A percentile compares a stretch with the other conserved stretches of the same genome.
These are phyloP conservation scores for Ploettnerulaceae sp. DNA, from an alignment of 2,329 filamentous ascomycete species.

Conservation along the genomic window DNA sequence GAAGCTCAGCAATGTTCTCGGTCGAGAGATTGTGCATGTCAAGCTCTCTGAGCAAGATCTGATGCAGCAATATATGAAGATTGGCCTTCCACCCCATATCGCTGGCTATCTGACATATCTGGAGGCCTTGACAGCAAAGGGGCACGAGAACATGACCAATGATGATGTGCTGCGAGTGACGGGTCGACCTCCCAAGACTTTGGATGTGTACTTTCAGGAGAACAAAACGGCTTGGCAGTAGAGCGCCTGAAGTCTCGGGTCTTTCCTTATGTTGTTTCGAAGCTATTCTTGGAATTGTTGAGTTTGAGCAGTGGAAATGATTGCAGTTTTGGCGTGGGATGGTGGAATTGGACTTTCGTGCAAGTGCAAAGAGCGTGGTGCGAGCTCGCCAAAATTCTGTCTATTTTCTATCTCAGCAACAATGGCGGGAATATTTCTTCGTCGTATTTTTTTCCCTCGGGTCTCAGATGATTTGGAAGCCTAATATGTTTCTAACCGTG, in stretches of 20 bases:
- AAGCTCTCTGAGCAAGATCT: slow-evolving; percentile 15
- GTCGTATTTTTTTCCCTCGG: neutral
- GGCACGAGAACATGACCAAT: slow-evolving; percentile 14
- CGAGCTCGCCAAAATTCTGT: no score
- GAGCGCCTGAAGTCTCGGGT: slow-evolving; percentile 1
- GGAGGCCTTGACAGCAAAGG: slow-evolving; percentile 9
- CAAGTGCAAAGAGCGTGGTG: neutral
- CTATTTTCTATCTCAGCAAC: neutral
- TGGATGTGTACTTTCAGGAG: slow-evolving; percentile 15
- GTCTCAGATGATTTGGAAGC: no score
- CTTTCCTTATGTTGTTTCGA: neutral
- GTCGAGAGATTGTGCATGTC: slow-evolving; percentile 18
- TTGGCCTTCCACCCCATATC: slow-evolving; percentile 10
- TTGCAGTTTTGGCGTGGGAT: no score
- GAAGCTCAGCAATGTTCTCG: slow-evolving; percentile 17
- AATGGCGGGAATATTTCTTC: neutral
- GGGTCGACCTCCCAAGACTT: slow-evolving; percentile 10
- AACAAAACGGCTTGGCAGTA: slow-evolving; percentile 12
- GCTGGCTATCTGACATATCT: slow-evolving; percentile 14
- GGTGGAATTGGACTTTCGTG: neutral
- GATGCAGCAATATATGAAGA: neutral
- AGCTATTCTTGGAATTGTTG: neutral
- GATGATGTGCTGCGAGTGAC: slow-evolving; percentile 17
- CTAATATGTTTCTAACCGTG: slow-evolving; percentile 4
- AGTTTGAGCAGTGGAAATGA: no score